These are phyloP conservation scores for Skeletonema costatum DNA, from an alignment of 108 stramenopile species.

Conservation along the genomic window DNA sequence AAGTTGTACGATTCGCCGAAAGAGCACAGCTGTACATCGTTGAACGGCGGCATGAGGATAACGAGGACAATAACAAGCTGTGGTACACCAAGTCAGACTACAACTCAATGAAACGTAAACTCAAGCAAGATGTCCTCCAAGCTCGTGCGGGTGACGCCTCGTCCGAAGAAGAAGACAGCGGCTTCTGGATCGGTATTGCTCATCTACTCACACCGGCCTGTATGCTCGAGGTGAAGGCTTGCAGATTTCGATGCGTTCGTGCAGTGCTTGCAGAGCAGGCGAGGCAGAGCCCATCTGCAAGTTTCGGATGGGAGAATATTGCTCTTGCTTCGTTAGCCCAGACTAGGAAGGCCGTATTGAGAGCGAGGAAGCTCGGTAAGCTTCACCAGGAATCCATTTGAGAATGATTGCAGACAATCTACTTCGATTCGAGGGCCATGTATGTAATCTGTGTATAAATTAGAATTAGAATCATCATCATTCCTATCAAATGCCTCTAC, in stretches of 20 bases:
- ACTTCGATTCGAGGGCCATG: no score
- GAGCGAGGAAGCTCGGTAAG: neutral
- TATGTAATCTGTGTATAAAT: no score
- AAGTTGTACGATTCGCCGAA: neutral
- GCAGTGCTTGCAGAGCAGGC: no score
- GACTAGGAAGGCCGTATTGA: neutral
- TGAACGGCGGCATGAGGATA: neutral
- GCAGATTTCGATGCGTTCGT: no score
- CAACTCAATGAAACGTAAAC: neutral
- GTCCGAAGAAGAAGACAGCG: neutral
- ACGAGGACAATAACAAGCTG: neutral
- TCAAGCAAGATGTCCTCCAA: neutral
- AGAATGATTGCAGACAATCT: neutral
- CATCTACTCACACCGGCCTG: neutral
- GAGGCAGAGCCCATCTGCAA: no score
- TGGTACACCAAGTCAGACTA: neutral
- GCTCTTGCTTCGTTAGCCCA: no score
- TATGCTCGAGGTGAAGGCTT: neutral
- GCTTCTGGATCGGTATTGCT: neutral
- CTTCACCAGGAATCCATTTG: neutral
- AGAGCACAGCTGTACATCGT: neutral
- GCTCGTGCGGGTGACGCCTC: neutral
- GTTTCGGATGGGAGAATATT: no score
- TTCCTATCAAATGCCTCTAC: no score
- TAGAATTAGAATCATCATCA: no score